These are phyloP conservation scores for Ramalina peruviana DNA, from an alignment of 495 filamentous ascomycete genomes.

Conservation along the genomic window DNA sequence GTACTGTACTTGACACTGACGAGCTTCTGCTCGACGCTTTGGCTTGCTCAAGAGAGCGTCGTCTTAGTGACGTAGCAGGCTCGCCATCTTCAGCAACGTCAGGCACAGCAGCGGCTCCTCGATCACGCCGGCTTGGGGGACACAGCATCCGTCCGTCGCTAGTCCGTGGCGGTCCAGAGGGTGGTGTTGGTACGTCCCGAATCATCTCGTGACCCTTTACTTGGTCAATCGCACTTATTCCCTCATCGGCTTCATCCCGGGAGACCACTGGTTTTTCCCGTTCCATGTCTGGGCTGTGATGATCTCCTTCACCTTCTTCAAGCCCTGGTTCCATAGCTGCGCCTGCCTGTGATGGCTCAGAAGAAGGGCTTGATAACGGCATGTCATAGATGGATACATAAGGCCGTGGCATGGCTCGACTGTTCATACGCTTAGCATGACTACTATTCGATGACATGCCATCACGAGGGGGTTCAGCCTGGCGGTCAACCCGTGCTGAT, in stretches of 20 bases:
- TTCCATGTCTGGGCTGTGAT: neutral
- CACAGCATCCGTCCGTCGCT: neutral
- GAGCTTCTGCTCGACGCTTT: neutral
- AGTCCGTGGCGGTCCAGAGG: constrained; percentile 4
- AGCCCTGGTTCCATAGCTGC: neutral
- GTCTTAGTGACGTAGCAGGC: neutral
- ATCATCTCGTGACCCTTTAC: neutral
- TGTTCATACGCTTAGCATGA: no score
- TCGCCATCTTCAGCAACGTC: constrained; percentile 32
- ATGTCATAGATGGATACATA: no score
- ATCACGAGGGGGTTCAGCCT: no score
- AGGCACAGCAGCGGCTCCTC: constrained; percentile 16
- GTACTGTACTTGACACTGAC: neutral
- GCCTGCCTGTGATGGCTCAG: no score
- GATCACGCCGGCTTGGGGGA: constrained; percentile 8
- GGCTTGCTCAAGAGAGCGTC: neutral
- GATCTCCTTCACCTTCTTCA: neutral
- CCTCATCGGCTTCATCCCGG: neutral
- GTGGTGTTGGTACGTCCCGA: no score
- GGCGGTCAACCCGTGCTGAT: neutral
- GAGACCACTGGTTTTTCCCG: neutral
- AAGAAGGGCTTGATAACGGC: no score
- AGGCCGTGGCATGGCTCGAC: no score
- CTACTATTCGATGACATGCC: no score
- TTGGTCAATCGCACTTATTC: neutral